Evolutionary conservation across 352 stramenopile genomes (phyloP), one percentile per base, ranked within the genome.

Genomic region (Thalassiosira tumida): DNA sequence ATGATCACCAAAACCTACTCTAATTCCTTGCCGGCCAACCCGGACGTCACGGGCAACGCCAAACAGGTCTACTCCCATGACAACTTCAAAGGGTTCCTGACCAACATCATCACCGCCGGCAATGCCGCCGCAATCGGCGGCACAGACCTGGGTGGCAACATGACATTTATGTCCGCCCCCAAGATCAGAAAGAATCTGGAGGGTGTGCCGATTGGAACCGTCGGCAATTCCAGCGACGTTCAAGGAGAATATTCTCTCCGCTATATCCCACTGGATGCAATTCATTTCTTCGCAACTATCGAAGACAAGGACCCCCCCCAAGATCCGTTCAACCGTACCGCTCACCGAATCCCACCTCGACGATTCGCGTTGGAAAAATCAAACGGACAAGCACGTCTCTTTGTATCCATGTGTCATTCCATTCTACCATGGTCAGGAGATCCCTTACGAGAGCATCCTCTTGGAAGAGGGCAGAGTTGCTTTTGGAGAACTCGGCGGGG

Each of bases 121-220:
- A n/a, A 72, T 35, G 26, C 37, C 1, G 17, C 62, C 2, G 62
- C 62, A 13, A 72, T 72, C 29, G 62, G 62, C 10, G 21, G 2
- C 2, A 35, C 33, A n/a, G 37, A 72, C 62, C 26, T 38, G 24
- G 29, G 29, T 72, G 21, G 15, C 29, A 29, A 35, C 62, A 35
- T 72, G 33, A n/a, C 62, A 10, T 72, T 38, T 13, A 72, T 72
- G 13, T 72, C 37, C 62, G 37, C 2, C 21, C 62, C 62, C 37
- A 29, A 7, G 29, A 29, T 72, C 13, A 21, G 37, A 17, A 37
- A 35, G 15, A 72, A 72, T 29, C 62, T 72, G 4, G 24, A 29
- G 24, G 62, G 62, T 13, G 37, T 38, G 81, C 90, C 54, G 87
- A 82, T 76, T 89, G 87, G 15, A 75, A 91, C 73, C 75, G 81